phyloP scores from a whole-genome alignment of 2,329 filamentous ascomycete genomes.

The Diaporthe ampelina region DNA sequence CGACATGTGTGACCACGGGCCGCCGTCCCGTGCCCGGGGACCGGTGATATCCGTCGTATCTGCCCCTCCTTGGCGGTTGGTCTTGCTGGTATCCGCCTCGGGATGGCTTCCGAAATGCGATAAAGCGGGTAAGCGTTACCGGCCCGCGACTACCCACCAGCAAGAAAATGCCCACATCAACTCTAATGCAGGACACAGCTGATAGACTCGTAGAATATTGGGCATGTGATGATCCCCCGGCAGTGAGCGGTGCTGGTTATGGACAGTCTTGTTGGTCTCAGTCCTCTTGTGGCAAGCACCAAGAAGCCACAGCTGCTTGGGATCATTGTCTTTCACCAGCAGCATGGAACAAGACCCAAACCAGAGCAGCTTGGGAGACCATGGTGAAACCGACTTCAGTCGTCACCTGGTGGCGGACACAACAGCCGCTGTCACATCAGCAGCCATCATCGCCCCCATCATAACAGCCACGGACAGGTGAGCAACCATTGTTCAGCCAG shows the following conservation, averaged over 20 bases:
- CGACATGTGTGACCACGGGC: conserved; percentile 19
- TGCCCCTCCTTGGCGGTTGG: not conserved
- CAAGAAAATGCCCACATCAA: not conserved
- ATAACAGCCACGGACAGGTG: conserved; percentile 21
- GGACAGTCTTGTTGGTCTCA: not conserved
- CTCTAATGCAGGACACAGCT: not conserved
- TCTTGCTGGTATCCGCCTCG: conserved; percentile 5
- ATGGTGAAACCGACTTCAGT: not conserved
- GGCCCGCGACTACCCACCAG: not conserved
- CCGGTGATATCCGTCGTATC: not conserved
- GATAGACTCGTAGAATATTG: not conserved
- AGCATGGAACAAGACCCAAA: not conserved
- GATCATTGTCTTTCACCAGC: not conserved
- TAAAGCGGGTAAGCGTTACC: conserved; percentile 9
- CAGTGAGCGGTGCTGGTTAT: not conserved
- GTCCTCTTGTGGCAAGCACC: conserved; percentile 8
- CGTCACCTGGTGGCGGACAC: conserved; percentile 17
- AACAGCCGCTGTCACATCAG: conserved; percentile 9
- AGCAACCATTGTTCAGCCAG: not conserved
- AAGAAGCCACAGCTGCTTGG: conserved; percentile 3
- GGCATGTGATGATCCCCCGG: not conserved
- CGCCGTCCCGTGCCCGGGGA: conserved; percentile 3
- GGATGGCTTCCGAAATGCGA: conserved; percentile 26
- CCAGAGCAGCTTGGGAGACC: not conserved
- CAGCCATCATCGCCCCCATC: conserved; percentile 25